Percentiles rank a stretch among this genome's conserved stretches.
Evolutionary conservation across 164 flowering plant species (phyloP).

Genomic region (Echeveria elegans): DNA sequence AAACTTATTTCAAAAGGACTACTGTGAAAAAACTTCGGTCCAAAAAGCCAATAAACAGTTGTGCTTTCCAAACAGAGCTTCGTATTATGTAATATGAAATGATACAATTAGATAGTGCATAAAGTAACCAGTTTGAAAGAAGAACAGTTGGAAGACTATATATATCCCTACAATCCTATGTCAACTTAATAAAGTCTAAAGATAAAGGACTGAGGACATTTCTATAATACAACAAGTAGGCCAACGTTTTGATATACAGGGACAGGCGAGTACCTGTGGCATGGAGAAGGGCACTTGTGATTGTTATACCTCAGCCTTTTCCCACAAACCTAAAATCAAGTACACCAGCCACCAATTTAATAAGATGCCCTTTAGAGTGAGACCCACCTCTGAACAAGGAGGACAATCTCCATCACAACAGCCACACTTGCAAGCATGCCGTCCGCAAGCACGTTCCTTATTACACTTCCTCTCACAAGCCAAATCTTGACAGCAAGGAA

Average conservation of each 20-base stretch:
- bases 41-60: neutral
- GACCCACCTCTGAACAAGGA: constrained; percentile 82
- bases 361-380: neutral
- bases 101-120: neutral
- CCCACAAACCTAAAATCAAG: constrained; percentile 60
- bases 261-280: constrained; percentile 69
- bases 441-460: constrained; percentile 71
- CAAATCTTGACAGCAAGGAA: constrained; percentile 92
- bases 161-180: neutral
- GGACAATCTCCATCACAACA: constrained; percentile 96
- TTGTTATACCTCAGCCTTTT: constrained; percentile 82
- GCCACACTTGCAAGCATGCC: constrained; percentile 89
- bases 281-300: constrained; percentile 91
- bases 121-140: neutral
- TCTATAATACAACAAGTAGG: neutral
- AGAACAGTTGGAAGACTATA: neutral
- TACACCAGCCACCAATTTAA: constrained; percentile 2
- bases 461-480: constrained; percentile 86
- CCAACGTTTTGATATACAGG: neutral
- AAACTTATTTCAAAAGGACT: neutral
- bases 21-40: neutral
- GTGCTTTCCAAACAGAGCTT: neutral
- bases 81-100: neutral
- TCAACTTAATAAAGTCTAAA: neutral
- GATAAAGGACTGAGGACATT: neutral